phyloP scores from a whole-genome alignment of 2,329 filamentous ascomycete species.

The Eurotiales sp. region DNA sequence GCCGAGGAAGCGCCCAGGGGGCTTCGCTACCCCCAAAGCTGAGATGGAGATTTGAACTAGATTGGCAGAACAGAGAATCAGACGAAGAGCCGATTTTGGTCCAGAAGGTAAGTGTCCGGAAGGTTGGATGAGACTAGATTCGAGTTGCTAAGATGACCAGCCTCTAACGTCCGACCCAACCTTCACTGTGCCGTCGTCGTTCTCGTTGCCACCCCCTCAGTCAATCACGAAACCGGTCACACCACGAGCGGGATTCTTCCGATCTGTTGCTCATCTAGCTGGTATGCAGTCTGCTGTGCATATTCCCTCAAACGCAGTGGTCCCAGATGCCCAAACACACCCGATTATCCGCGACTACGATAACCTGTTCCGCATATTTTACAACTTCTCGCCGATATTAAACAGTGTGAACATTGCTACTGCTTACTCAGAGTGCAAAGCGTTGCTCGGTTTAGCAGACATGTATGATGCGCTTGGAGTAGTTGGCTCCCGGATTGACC shows the following conservation, averaged over 20 bases:
- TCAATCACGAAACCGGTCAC: conserved; percentile 60
- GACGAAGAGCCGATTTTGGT: conserved; percentile 84
- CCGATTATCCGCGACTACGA: conserved; percentile 89
- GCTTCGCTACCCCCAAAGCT: conserved; percentile 45
- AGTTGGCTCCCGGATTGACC: conserved; percentile 84
- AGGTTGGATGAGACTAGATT: neutral
- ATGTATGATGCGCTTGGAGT: conserved; percentile 89
- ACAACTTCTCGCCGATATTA: conserved; percentile 80
- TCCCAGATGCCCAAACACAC: conserved; percentile 56
- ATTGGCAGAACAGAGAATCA: conserved; percentile 63
- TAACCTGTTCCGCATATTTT: conserved; percentile 92
- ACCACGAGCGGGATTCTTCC: conserved; percentile 70
- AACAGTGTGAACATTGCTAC: conserved; percentile 86
- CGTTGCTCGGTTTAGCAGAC: conserved; percentile 81
- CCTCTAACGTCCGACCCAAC: conserved; percentile 46
- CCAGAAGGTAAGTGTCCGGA: conserved; percentile 60
- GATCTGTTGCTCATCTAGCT: conserved; percentile 77
- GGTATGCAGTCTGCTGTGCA: conserved; percentile 52
- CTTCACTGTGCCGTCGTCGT: conserved; percentile 48
- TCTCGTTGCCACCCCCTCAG: conserved; percentile 44
- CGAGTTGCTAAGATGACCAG: conserved; percentile 19
- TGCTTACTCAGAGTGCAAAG: conserved; percentile 91
- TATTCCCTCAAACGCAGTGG: conserved; percentile 47
- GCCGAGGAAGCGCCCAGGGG: conserved; percentile 35
- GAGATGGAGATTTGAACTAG: conserved; percentile 84